Percentiles rank a stretch among this genome's conserved stretches.
Evolutionary conservation across 2,329 filamentous ascomycete species (phyloP).

Genomic region (Fusarium albidum): DNA sequence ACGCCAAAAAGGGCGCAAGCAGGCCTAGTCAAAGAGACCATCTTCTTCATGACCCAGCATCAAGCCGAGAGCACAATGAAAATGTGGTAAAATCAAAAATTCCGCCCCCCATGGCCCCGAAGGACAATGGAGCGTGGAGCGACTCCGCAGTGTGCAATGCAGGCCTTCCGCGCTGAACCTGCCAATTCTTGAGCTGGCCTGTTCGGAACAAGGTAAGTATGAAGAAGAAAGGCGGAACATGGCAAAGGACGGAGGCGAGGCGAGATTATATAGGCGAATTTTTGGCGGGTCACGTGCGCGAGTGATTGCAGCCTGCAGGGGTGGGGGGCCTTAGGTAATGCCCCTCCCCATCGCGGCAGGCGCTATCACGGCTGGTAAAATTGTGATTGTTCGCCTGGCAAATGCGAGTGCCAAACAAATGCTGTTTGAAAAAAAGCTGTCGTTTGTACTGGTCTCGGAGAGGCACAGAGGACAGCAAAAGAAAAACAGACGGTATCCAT

Average conservation of each 20-base stretch:
- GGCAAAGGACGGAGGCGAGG: conserved; percentile 9
- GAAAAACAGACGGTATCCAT: no score
- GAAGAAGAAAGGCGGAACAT: conserved; percentile 52
- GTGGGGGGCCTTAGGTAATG: not conserved
- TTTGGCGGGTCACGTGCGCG: conserved; percentile 6
- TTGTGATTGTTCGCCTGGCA: no score
- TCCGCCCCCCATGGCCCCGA: conserved; percentile 62
- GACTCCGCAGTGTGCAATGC: conserved; percentile 65
- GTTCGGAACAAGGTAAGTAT: conserved; percentile 63
- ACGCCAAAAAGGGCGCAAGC: no score
- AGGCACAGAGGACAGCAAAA: no score
- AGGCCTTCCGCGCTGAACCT: conserved; percentile 56
- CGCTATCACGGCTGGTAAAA: no score
- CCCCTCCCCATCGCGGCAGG: no score
- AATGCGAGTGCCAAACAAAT: no score
- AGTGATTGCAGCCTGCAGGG: conserved; percentile 8
- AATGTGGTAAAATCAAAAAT: conserved; percentile 59
- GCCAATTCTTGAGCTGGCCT: conserved; percentile 55
- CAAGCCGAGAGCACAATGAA: conserved; percentile 54
- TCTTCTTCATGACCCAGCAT: conserved; percentile 54
- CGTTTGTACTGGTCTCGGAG: no score
- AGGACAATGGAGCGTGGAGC: conserved; percentile 59
- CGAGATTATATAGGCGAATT: conserved; percentile 42
- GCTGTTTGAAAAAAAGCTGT: no score
- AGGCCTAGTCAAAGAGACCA: no score